These are phyloP conservation scores for Lactarius deliciosus DNA, from an alignment of 768 basidiomycete genomes.

Conservation along the genomic window DNA sequence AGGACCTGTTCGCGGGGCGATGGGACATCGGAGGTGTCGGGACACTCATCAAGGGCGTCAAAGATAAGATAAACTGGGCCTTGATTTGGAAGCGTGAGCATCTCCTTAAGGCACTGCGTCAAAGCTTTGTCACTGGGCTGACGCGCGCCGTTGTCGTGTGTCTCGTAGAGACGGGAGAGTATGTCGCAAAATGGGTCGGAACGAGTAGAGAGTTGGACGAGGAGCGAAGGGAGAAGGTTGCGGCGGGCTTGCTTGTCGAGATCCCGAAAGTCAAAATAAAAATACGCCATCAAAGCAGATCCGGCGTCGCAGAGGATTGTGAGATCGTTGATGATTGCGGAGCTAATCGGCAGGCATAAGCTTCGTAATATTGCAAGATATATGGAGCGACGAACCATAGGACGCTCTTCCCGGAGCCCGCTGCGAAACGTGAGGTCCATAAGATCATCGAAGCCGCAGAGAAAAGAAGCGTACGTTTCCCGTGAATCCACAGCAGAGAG, in stretches of 20 bases:
- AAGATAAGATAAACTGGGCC: not conserved
- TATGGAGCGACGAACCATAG: not conserved
- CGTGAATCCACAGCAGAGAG: not conserved
- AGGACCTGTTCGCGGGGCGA: not conserved
- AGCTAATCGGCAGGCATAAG: not conserved
- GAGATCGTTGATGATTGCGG: no score
- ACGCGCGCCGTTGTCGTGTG: not conserved
- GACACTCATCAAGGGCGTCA: not conserved
- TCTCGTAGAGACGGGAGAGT: no score
- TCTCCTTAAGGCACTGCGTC: not conserved
- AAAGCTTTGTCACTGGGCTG: not conserved
- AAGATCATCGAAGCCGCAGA: not conserved
- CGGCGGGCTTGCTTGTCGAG: no score
- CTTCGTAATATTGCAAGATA: not conserved
- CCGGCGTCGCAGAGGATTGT: no score
- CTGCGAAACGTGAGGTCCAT: not conserved
- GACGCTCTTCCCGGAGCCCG: no score
- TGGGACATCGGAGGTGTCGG: not conserved
- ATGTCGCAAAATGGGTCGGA: no score
- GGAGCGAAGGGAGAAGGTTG: no score
- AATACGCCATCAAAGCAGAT: no score
- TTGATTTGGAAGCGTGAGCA: not conserved
- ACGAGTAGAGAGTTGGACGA: no score
- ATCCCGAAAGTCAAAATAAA: no score
- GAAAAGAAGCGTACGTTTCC: not conserved